These are phyloP conservation scores for Leccinum subgranulosum DNA, from an alignment of 768 basidiomycete species.

Conservation along the genomic window DNA sequence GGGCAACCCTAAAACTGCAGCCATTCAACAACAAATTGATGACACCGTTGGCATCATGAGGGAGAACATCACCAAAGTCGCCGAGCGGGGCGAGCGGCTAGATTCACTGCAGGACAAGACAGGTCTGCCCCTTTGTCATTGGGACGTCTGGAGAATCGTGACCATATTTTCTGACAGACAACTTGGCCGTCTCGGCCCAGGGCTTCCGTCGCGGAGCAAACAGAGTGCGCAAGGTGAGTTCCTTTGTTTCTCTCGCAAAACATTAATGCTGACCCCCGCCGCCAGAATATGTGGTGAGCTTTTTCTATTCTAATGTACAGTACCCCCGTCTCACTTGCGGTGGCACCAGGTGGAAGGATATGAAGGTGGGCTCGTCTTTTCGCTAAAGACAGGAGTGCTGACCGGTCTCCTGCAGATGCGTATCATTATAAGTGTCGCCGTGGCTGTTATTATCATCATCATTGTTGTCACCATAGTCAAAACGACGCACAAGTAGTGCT, in stretches of 20 bases:
- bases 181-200: conserved; percentile 96
- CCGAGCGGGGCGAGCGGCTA: conserved; percentile 91
- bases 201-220: conserved; percentile 97
- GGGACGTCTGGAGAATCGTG: background rate
- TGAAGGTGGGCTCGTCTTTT: conserved; percentile 62
- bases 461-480: conserved; percentile 95
- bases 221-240: conserved; percentile 85
- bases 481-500: conserved; percentile 55
- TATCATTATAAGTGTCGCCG: conserved; percentile 89
- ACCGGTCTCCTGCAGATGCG: conserved; percentile 72
- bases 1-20: conserved; percentile 81
- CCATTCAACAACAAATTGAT: conserved; percentile 96
- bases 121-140: conserved; percentile 51
- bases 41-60: conserved; percentile 97
- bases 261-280: conserved; percentile 7
- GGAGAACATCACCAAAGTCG: conserved; percentile 95
- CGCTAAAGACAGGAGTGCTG: conserved; percentile 4
- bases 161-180: conserved; percentile 53
- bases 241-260: background rate
- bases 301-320: background rate
- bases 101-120: conserved; percentile 98
- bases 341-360: conserved; percentile 86
- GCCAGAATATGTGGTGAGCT: conserved; percentile 87
- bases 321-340: conserved; percentile 4
- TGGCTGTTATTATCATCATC: conserved; percentile 89